A percentile compares a stretch with the other conserved stretches of the same genome.
Conservation (phyloP, 495 filamentous ascomycete genomes). For the Tuber microsphaerosporum region DNA sequence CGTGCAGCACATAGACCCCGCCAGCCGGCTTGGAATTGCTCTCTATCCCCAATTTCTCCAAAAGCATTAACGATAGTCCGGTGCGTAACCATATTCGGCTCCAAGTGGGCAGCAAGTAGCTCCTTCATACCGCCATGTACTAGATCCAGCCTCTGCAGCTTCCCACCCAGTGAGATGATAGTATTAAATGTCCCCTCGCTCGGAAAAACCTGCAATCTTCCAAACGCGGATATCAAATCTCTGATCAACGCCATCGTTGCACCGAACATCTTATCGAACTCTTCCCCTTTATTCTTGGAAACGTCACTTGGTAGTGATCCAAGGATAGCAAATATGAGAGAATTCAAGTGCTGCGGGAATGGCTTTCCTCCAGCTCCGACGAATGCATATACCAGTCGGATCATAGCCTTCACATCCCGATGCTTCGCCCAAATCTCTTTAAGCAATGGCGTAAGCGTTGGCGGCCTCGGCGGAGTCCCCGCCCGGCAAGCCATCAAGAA, state of each 20-base stretch:
- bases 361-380: constrained; percentile 43
- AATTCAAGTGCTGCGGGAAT: constrained; percentile 38
- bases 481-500: constrained; percentile 48
- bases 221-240: constrained; percentile 33
- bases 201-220: constrained; percentile 25
- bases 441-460: constrained; percentile 36
- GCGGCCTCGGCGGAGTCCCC: constrained; percentile 40
- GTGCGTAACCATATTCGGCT: constrained; percentile 41
- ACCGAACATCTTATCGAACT: constrained; percentile 17
- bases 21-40: constrained; percentile 37
- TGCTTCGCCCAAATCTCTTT: constrained; percentile 30
- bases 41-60: constrained; percentile 37
- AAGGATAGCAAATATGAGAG: constrained; percentile 32
- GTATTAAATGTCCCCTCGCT: constrained; percentile 42
- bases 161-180: constrained; percentile 43
- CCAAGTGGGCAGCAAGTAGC: constrained; percentile 31
- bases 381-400: constrained; percentile 43
- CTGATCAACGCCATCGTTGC: constrained; percentile 28
- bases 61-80: constrained; percentile 42
- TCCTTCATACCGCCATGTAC: constrained; percentile 39
- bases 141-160: constrained; percentile 37
- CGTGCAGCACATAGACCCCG: constrained; percentile 17
- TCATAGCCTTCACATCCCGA: constrained; percentile 36
- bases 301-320: constrained; percentile 20
- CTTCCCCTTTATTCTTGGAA: constrained; percentile 1